Evolutionary conservation across 2,329 filamentous ascomycete species (phyloP).

Genomic region (Exophiala sp.): DNA sequence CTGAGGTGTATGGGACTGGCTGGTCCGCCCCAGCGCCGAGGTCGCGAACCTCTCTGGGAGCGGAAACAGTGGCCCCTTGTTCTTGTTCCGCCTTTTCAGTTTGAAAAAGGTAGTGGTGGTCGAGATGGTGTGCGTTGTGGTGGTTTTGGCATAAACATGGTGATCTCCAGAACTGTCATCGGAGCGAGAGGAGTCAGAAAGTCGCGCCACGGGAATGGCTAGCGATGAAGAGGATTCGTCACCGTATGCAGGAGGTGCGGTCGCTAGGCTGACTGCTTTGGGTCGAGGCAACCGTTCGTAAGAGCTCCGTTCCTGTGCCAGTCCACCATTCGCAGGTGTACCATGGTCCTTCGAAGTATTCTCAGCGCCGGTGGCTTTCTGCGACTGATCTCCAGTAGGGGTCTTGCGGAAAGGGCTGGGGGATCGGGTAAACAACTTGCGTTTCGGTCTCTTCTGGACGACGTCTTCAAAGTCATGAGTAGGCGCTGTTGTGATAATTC

Average conservation of each 20-base stretch:
- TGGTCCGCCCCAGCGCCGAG: constrained; percentile 38
- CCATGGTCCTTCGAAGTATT: constrained; percentile 2
- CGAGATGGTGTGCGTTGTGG: constrained; percentile 59
- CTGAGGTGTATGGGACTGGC: constrained; percentile 37
- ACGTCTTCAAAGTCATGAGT: constrained; percentile 54
- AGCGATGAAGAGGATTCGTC: constrained; percentile 58
- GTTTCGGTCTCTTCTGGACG: constrained; percentile 31
- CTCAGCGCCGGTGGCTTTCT: constrained; percentile 19
- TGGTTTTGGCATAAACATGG: constrained; percentile 53
- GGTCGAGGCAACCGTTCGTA: constrained; percentile 18
- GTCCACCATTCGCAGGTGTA: neutral
- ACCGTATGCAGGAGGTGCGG: constrained; percentile 53
- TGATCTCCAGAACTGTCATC: constrained; percentile 73
- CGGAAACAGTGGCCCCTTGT: constrained; percentile 74
- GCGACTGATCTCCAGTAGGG: constrained; percentile 25
- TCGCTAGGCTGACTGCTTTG: constrained; percentile 37
- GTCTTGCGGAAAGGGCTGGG: constrained; percentile 24
- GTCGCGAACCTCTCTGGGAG: constrained; percentile 67
- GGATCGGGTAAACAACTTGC: constrained; percentile 19
- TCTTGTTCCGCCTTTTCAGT: constrained; percentile 64
- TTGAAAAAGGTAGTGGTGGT: constrained; percentile 72
- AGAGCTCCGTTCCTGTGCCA: constrained; percentile 12
- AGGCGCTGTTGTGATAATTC: constrained; percentile 87
- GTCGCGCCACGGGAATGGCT: constrained; percentile 57
- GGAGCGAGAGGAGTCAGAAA: constrained; percentile 84